Percentiles rank a stretch among this genome's conserved stretches.
phyloP scores from a whole-genome alignment of 805 yeast genomes.

The Yamadazyma takamatsuzukensis region DNA sequence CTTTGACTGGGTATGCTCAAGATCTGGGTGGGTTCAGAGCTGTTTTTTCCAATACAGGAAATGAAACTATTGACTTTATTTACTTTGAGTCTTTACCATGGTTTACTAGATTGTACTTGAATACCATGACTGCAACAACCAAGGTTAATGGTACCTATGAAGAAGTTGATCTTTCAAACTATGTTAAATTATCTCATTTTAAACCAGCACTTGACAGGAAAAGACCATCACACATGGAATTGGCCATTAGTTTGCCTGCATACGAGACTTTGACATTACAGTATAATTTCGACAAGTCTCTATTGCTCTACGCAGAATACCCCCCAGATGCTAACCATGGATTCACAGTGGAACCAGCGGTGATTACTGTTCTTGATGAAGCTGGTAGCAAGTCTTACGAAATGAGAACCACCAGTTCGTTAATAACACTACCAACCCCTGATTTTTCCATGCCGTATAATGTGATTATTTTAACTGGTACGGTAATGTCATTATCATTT shows the following conservation, averaged over 20 bases:
- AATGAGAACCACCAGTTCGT: slow-evolving; percentile 79
- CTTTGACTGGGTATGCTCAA: slow-evolving; percentile 88
- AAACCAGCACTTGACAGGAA: slow-evolving; percentile 75
- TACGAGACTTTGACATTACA: slow-evolving; percentile 55
- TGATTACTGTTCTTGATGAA: slow-evolving; percentile 51
- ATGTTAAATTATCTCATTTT: slow-evolving; percentile 55
- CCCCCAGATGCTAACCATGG: slow-evolving; percentile 99
- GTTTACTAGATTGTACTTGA: slow-evolving; percentile 82
- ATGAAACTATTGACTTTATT: slow-evolving; percentile 45
- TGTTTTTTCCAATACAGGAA: slow-evolving; percentile 66
- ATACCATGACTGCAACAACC: slow-evolving; percentile 50
- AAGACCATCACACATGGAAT: slow-evolving; percentile 81
- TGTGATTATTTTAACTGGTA: slow-evolving; percentile 89
- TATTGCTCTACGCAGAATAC: slow-evolving; percentile 81
- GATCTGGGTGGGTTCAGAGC: slow-evolving; percentile 87
- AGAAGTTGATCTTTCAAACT: slow-evolving; percentile 14
- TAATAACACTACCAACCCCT: slow-evolving; percentile 89
- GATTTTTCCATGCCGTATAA: slow-evolving; percentile 99
- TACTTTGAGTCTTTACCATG: slow-evolving; percentile 88
- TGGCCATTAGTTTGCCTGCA: slow-evolving; percentile 62
- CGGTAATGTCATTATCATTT: slow-evolving; percentile 87
- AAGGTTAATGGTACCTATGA: slow-evolving; percentile 16
- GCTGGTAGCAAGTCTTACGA: slow-evolving; percentile 35
- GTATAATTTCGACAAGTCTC: slow-evolving; percentile 82
- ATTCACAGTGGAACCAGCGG: slow-evolving; percentile 90